Base-by-base conservation (phyloP, 164 flowering plant species). In the Houttuynia cordata region DNA sequence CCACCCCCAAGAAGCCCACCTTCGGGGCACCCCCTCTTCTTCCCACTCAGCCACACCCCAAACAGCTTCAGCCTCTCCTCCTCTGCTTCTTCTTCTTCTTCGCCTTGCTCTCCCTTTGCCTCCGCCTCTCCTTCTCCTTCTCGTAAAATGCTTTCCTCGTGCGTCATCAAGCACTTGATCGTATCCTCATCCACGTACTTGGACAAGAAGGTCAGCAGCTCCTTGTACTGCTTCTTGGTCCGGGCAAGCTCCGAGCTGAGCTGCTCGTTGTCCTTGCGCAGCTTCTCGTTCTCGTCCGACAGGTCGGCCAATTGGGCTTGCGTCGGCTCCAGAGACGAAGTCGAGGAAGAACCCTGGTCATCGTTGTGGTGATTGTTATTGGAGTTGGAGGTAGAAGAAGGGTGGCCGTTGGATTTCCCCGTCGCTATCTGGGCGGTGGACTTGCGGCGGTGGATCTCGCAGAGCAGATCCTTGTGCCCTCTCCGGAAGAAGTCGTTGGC, bases 401-500 rank as follows among this genome's bases (percentile, higher is more conserved):
- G 17, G 0, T 60, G 59, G 21, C 68, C 75, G 12, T 39, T 65
- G 67, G 73, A 25, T 56, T 74, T 70, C 23, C 67, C 56, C 14
- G 24, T 59, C 8, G 57, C 66, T 22, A 15, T 18, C 23, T 17
- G 5, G 34, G 71, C 67, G 8, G 81, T 65, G 21, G 76, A 73
- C 58, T 87, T 89, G 70, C 91, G 77, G 54, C 96, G 83, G 55
- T 83, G 86, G n/a, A 89, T 89, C 57, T 81, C 84, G 14, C 82
- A 75, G 21, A 89, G 82, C 34, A 86, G 89, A 7, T 59, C 67
- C 66, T 81, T 86, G 62, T 84, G 81, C n/a, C 91, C 94, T 65
- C 76, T 65, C 25, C 68, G 72, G 70, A 89, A 89, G 66, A 74
- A 81, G 9, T 86, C 96, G 56, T 89, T 82, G 8, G 86, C 91